phyloP scores from a whole-genome alignment of 805 yeast genomes.

The Ogataea dorogensis region DNA sequence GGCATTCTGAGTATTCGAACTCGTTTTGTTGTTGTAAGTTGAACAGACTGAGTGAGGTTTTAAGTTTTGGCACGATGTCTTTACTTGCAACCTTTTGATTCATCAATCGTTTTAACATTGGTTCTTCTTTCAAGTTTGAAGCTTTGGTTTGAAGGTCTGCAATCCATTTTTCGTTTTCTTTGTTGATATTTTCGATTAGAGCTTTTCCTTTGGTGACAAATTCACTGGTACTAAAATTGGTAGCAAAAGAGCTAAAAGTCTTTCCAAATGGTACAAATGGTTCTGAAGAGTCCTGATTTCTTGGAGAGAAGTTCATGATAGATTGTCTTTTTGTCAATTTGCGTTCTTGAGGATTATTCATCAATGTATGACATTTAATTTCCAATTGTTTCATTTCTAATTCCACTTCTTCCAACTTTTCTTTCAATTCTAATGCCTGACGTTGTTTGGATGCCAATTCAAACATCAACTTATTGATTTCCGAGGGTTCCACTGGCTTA shows the following conservation, averaged over 20 bases:
- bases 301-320: conserved; percentile 7
- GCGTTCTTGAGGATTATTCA: conserved; percentile 4
- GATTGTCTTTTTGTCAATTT: conserved; percentile 12
- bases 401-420: conserved; percentile 41
- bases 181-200: conserved; percentile 27
- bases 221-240: conserved; percentile 26
- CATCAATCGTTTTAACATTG: conserved; percentile 12
- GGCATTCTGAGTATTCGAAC: conserved; percentile 24
- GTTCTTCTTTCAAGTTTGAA: conserved; percentile 11
- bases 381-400: conserved; percentile 39
- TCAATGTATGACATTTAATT: conserved; percentile 25
- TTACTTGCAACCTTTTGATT: not conserved
- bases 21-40: conserved; percentile 8
- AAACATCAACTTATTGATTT: conserved; percentile 30
- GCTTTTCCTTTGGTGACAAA: conserved; percentile 27
- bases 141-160: conserved; percentile 17
- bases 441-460: conserved; percentile 53
- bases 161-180: conserved; percentile 28
- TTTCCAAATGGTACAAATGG: conserved; percentile 13
- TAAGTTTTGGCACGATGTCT: conserved; percentile 4
- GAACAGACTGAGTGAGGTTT: conserved; percentile 10
- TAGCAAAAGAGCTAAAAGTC: conserved; percentile 25
- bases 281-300: not conserved
- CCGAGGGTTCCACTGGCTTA: conserved; percentile 7
- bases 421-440: conserved; percentile 47